A percentile compares a stretch with the other conserved stretches of the same genome.
phyloP scores from a whole-genome alignment of 257 asterid genomes.

The Craterostigma plantagineum region DNA sequence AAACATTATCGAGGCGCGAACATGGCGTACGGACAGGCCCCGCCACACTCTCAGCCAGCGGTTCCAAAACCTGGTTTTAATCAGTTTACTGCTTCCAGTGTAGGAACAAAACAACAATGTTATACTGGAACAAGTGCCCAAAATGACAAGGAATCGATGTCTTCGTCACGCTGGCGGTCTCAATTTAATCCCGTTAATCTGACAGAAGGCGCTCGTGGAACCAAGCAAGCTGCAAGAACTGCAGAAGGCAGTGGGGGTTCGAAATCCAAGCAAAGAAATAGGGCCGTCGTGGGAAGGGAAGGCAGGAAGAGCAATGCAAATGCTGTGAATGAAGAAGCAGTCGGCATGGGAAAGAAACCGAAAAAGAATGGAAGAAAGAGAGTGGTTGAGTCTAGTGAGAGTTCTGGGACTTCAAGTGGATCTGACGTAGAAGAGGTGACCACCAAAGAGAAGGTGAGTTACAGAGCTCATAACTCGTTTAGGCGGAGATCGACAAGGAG shows the following conservation, averaged over 20 bases:
- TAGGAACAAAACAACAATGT: slow-evolving; percentile 8
- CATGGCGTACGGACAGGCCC: no score
- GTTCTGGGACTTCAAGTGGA: slow-evolving; percentile 9
- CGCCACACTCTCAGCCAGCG: slow-evolving; percentile 10
- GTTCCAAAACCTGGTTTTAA: slow-evolving; percentile 13
- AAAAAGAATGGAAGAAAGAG: slow-evolving; percentile 19
- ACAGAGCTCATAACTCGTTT: slow-evolving; percentile 6
- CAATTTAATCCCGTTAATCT: slow-evolving; percentile 10
- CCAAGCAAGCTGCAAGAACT: slow-evolving; percentile 7
- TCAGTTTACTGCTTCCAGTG: slow-evolving; percentile 13
- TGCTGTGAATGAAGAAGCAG: slow-evolving; percentile 6
- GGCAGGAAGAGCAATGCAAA: slow-evolving; percentile 6
- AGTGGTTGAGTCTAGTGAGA: slow-evolving; percentile 17
- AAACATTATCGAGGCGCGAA: slow-evolving; percentile 7
- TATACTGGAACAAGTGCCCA: slow-evolving; percentile 6
- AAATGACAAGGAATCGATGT: slow-evolving; percentile 9
- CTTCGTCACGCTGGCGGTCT: slow-evolving; percentile 9
- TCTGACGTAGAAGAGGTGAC: slow-evolving; percentile 14
- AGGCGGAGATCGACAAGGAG: slow-evolving; percentile 35
- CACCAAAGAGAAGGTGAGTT: slow-evolving; percentile 12
- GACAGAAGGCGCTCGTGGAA: slow-evolving; percentile 9
- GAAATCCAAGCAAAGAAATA: slow-evolving; percentile 10
- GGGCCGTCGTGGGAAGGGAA: no score
- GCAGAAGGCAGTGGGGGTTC: slow-evolving; percentile 8
- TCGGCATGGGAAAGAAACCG: slow-evolving; percentile 7